phyloP scores from a whole-genome alignment of 1,284 basidiomycete genomes.

The Clitocybe nebularis region DNA sequence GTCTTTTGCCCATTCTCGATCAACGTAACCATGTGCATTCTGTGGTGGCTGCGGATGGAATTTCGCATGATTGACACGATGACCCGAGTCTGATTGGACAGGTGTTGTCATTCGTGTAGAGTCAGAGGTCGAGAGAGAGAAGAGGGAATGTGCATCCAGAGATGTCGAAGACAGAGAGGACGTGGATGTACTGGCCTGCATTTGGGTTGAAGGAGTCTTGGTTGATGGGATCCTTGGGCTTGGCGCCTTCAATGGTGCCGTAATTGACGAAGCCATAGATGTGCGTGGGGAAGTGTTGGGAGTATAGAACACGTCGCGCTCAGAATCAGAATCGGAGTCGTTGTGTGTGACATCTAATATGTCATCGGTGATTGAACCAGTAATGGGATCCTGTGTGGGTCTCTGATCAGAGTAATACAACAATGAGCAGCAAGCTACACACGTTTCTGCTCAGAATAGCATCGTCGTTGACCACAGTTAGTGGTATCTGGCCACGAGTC shows the following conservation, averaged over 20 bases:
- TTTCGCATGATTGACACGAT: conserved; percentile 16
- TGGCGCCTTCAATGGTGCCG: conserved; percentile 19
- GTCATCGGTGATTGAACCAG: not conserved
- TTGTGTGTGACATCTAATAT: conserved; percentile 7
- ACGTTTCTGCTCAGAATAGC: conserved; percentile 7
- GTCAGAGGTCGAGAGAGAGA: conserved; percentile 29
- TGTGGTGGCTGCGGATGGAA: conserved; percentile 14
- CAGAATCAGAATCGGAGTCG: conserved; percentile 32
- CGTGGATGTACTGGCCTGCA: conserved; percentile 28
- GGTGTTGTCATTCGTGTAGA: conserved; percentile 30
- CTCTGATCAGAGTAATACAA: conserved; percentile 14
- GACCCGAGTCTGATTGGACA: conserved; percentile 23
- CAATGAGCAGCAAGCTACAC: too few species aligned
- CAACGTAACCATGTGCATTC: conserved; percentile 30
- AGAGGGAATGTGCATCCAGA: conserved; percentile 33
- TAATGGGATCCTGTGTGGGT: conserved; percentile 8
- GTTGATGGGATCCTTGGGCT: conserved; percentile 19
- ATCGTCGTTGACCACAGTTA: conserved; percentile 3
- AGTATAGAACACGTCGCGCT: conserved; percentile 49
- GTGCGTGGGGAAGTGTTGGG: conserved; percentile 44
- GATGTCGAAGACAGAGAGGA: conserved; percentile 37
- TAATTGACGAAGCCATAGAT: conserved; percentile 35
- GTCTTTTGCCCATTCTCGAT: conserved; percentile 61
- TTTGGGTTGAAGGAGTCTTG: conserved; percentile 14
- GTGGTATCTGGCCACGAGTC: conserved; percentile 13